Evolutionary conservation across 345 rosid genomes (phyloP), one percentile per base, ranked within the genome.

Genomic region (Turnera subulata): DNA sequence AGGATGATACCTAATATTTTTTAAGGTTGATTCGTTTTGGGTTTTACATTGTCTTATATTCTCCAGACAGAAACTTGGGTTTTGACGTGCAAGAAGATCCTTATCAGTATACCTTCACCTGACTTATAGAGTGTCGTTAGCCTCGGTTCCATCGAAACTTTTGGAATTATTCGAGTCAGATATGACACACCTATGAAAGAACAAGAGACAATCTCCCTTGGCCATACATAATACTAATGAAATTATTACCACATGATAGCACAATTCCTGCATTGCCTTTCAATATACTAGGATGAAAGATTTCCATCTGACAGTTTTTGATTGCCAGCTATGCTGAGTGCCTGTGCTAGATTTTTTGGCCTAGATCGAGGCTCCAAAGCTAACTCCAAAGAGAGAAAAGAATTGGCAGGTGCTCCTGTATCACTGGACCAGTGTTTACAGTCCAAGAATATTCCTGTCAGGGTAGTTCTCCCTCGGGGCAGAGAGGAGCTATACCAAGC

Each of bases 381-480:
- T 29, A 8, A 29, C 5, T 8, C 66, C 13, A 21, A 45, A 58
- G 47, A 13, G 46, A 63, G 58, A 53, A 56, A 65, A 43, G 76
- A 62, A 47, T 10, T 37, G 20, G 59, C 37, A 39, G 50, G 62
- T 46, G 55, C 71, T 52, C 37, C 64, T 9, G 24, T 67, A 19
- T 65, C 76, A 6, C 18, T 73, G 52, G 76, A 62, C 59, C 48
- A 29, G 45, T 26, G 55, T 42, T 50, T 48, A 46, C 67, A 40
- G 40, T 77, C 84, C 14, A 66, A 50, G 52, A 67, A 76, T 50
- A 37, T 61, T 29, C 66, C 38, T 43, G 82, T 80, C 49, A 81
- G 81, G 68, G 59, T 85, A 69, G 62, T 80, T 72, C 86, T 78
- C 65, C 76, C 82, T 44, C 83, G 89, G 20, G 83, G 86, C 12